phyloP scores from a whole-genome alignment of 495 filamentous ascomycete species.

The Chaetomium fimeti region DNA sequence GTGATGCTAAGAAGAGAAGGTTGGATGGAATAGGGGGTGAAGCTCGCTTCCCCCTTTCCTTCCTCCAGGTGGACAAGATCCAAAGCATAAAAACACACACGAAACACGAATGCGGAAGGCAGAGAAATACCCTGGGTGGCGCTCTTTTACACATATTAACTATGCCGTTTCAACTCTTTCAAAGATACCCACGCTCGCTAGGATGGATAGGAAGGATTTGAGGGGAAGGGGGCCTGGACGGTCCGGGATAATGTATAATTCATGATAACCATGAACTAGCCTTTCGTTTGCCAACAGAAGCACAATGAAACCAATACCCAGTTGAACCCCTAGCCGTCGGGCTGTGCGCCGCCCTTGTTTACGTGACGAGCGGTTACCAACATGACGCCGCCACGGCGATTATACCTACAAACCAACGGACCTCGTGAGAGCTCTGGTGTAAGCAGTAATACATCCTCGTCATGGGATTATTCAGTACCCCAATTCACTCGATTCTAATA shows the following conservation, averaged over 20 bases:
- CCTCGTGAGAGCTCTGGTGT: too few relatives aligned
- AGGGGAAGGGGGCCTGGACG: neutral
- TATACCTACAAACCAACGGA: too few relatives aligned
- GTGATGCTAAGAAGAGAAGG: neutral
- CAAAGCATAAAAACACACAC: neutral
- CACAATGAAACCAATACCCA: neutral
- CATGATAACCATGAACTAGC: neutral
- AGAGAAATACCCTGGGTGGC: neutral
- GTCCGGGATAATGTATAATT: conserved; percentile 18
- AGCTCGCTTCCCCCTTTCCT: neutral
- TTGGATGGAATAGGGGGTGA: neutral
- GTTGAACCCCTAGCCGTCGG: neutral
- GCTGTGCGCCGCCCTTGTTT: neutral
- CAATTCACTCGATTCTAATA: neutral
- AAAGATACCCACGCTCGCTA: conserved; percentile 21
- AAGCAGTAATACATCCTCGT: too few relatives aligned
- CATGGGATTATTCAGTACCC: too few relatives aligned
- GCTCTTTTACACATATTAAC: neutral
- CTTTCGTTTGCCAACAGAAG: neutral
- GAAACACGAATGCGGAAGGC: neutral
- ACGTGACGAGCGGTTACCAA: too few relatives aligned
- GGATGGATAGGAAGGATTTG: neutral
- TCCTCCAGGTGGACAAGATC: neutral
- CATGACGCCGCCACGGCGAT: too few relatives aligned
- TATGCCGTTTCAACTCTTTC: neutral